Evolutionary conservation across 1,284 basidiomycete species (phyloP), one percentile per base, ranked within the genome.

Genomic region (Hemileia vastatrix): DNA sequence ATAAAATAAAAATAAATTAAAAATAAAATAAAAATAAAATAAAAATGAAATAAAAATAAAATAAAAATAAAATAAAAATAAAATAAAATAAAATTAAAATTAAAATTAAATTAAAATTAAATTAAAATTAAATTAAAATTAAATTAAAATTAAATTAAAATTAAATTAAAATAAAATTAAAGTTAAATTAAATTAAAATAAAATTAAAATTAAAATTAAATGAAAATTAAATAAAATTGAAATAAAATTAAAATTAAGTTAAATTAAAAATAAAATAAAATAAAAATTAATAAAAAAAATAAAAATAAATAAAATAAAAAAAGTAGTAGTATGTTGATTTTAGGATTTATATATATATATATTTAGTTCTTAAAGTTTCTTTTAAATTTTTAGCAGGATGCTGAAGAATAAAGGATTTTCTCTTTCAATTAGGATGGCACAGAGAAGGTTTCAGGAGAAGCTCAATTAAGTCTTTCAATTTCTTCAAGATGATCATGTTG

Each of bases 121-220:
- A 48, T 11, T 48, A 48, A 48, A 48, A 48, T 48, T 11, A 48
- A 48, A 48, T 11, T 48, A 48, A 48, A 48, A 48, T 48, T 11
- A 48, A 48, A 48, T 11, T 48, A 48, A 48, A 48, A n/a, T n/a
- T n/a, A n/a, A n/a, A n/a, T n/a, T n/a, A n/a, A n/a, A n/a, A n/a
- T n/a, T n/a, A n/a, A n/a, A n/a, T n/a, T n/a, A n/a, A n/a, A n/a
- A n/a, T n/a, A n/a, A n/a, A n/a, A n/a, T n/a, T n/a, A n/a, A n/a
- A n/a, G n/a, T n/a, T n/a, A n/a, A n/a, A n/a, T n/a, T n/a, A n/a
- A 48, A 48, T 48, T 6, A 48, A 48, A 48, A 48, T 48, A 48
- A 48, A 48, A 48, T 13, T 48, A 6, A 48, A 48, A 48, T 48
- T 6, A 48, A 48, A 48, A 11, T 13, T 6, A 48, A 48, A 48